Evolutionary conservation across 1,139 yeast species (phyloP), one percentile per base, ranked within the genome.

Genomic region (Geotrichum restrictum): DNA sequence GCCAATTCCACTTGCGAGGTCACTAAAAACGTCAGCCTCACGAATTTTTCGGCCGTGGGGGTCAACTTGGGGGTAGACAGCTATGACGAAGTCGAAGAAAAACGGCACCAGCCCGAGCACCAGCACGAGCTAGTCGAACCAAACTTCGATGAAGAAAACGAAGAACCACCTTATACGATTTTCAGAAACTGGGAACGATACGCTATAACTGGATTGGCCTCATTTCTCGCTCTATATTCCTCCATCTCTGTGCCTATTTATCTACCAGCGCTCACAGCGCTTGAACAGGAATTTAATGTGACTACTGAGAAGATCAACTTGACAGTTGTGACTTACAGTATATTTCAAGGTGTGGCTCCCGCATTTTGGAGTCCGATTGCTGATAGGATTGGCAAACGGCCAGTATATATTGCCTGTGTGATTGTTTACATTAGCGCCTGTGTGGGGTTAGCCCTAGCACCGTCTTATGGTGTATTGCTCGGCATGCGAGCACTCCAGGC

Each of bases 271-370:
- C 67, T 87, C 22, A 78, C 82, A 0, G 74, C 73, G 8, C 68
- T 87, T 4, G 76, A 79, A 29, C 58, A 65, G 0, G 68, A 78
- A 29, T 85, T 87, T 61, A 54, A 75, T 41, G 77, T 82, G 3
- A 65, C 80, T 3, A 76, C 79, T 29, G 83, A 79, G 51, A 66
- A 73, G 53, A 80, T 81, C 44, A 86, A 87, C 64, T 60, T 84
- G 27, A 76, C 93, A 0, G 82, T 88, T 32, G 89, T 87, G 5
- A 79, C 83, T 0, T 87, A 86, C 63, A 75, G 86, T 37, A 66
- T 85, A 6, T 78, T 82, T 53, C 95, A 87, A 65, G 93, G 89
- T 1, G 58, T 83, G 0, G 70, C 83, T 0, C 95, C 95, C 1
- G 75, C 84, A 3, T 59, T 86, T 3, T 72, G 82, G 65, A 82